These are phyloP conservation scores for Apostasia ramifera DNA, from an alignment of 106 monocot species.

Conservation along the genomic window DNA sequence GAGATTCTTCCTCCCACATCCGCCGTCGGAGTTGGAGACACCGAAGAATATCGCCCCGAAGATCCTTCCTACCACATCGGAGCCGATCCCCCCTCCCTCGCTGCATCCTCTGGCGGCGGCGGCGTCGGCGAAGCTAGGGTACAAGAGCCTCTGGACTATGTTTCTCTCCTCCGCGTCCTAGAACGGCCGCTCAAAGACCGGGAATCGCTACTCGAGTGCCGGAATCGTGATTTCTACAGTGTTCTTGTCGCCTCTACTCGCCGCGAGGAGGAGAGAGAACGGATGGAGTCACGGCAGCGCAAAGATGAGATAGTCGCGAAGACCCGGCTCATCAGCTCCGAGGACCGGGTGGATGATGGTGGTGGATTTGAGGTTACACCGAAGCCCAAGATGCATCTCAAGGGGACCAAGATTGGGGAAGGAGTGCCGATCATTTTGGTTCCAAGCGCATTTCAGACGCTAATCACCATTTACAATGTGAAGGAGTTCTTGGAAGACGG, in stretches of 20 bases:
- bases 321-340: slow-evolving; percentile 46
- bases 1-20: slow-evolving; percentile 15
- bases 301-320: slow-evolving; percentile 82
- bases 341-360: slow-evolving; percentile 16
- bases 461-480: slow-evolving; percentile 98
- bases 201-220: slow-evolving; percentile 67
- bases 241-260: slow-evolving; percentile 48
- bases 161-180: slow-evolving; percentile 47
- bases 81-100: neutral
- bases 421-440: slow-evolving; percentile 97
- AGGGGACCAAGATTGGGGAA: slow-evolving; percentile 65
- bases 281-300: slow-evolving; percentile 63
- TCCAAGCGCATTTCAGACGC: slow-evolving; percentile 92
- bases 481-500: slow-evolving; percentile 97
- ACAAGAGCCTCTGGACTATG: slow-evolving; percentile 22
- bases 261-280: slow-evolving; percentile 74
- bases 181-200: slow-evolving; percentile 91
- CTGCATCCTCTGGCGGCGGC: slow-evolving; percentile 11
- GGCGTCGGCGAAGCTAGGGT: neutral
- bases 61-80: slow-evolving; percentile 8
- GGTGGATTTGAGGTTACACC: slow-evolving; percentile 18
- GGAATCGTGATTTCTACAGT: slow-evolving; percentile 63
- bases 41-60: slow-evolving; percentile 35
- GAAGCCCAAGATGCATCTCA: slow-evolving; percentile 61
- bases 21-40: neutral